These are phyloP conservation scores for Rhamnella rubrinervis DNA, from an alignment of 331 rosid genomes.

Conservation along the genomic window DNA sequence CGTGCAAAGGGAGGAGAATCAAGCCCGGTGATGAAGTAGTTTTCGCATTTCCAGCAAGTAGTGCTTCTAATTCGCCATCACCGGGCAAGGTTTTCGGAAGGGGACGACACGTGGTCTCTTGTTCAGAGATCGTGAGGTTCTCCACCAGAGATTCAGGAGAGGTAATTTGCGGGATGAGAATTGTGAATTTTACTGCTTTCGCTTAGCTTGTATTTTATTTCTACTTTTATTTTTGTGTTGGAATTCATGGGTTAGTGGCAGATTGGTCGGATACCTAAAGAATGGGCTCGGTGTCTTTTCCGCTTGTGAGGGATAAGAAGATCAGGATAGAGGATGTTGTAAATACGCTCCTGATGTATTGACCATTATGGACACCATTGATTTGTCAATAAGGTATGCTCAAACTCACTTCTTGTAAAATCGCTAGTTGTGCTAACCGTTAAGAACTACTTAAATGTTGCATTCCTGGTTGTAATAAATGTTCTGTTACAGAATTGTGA, in stretches of 20 bases:
- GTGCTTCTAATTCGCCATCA: slow-evolving; percentile 35
- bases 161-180: slow-evolving; percentile 38
- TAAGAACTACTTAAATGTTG: background rate
- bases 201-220: slow-evolving; percentile 6
- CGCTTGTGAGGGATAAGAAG: slow-evolving; percentile 74
- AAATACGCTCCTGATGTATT: slow-evolving; percentile 64
- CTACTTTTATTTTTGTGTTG: background rate
- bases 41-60: slow-evolving; percentile 61
- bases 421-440: background rate
- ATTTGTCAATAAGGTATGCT: slow-evolving; percentile 71
- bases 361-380: slow-evolving; percentile 76
- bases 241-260: slow-evolving; percentile 30
- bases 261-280: slow-evolving; percentile 96
- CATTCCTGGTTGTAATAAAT: background rate
- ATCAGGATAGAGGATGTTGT: slow-evolving; percentile 66
- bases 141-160: slow-evolving; percentile 66
- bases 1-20: slow-evolving; percentile 76
- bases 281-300: slow-evolving; percentile 94
- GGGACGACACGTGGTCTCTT: slow-evolving; percentile 46
- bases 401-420: background rate
- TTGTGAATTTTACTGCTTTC: background rate
- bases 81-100: slow-evolving; percentile 64
- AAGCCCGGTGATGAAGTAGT: slow-evolving; percentile 63
- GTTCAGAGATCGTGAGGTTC: slow-evolving; percentile 87
- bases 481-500: background rate